Base-by-base conservation (phyloP, 1,139 yeast genomes). In the Suhomyces bokatorum region DNA sequence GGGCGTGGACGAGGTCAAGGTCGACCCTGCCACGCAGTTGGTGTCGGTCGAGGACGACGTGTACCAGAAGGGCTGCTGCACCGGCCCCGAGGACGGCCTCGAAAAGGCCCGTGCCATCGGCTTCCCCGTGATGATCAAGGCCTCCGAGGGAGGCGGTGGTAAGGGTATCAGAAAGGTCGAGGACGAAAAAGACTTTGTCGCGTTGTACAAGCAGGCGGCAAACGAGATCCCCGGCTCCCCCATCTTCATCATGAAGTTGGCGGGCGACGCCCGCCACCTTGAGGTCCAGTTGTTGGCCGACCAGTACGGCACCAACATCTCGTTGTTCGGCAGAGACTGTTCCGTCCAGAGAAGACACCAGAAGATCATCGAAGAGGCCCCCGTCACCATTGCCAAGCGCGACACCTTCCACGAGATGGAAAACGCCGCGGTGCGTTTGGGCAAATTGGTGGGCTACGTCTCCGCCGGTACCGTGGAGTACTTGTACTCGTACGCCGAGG, bases 61-160 rank as follows among this genome's bases (percentile, higher is more conserved):
- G 34, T 93, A 95, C 64, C 80, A 83, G 53, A 75, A 87, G 68
- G 98, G 99, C 56, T 91, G 98, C 70, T 88, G 91, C 63, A 69
- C 75, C 11, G 75, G 83, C 39, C 91, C 98, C 39, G 95, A 85
- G 62, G 96, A 91, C 60, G 99, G 98, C 51, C 77, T 91, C 47
- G 77, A 58, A 40, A 87, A 86, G 65, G 98, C 98, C 47, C 80
- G 75, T 58, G 67, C 78, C 60, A 91, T 93, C 58, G 98, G 99
- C 2, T 90, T 90, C 76, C 97, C 97, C 35, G 95, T 90, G 42
- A 90, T 90, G 97, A 82, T 90, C 59, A 90, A 90, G 67, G 97
- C 97, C 35, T 88, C 96, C 49, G 97, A 90, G 83, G 97, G 97
- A 77, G 97, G 97, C 71, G 97, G 97, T 75, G 97, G 97, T 78